These are phyloP conservation scores for Xylaria flabelliformis DNA, from an alignment of 495 filamentous ascomycete species.

Conservation along the genomic window DNA sequence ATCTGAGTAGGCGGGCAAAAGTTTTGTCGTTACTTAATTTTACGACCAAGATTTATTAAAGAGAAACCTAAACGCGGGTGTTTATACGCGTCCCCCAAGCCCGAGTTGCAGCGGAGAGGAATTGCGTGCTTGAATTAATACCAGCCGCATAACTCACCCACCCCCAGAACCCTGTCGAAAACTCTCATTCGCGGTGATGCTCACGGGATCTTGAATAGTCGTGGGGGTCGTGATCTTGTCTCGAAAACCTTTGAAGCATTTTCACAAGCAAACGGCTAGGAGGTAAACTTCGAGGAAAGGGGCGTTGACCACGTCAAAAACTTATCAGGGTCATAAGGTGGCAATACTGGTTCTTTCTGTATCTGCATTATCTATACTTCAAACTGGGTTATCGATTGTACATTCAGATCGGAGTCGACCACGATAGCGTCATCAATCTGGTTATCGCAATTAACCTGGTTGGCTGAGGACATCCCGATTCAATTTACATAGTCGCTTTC, in stretches of 20 bases:
- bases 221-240: slow-evolving; percentile 32
- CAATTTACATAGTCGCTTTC: not conserved
- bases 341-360: not conserved
- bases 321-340: slow-evolving; percentile 12
- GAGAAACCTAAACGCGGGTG: slow-evolving; percentile 19
- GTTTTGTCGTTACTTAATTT: slow-evolving; percentile 16
- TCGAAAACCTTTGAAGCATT: not conserved
- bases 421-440: not conserved
- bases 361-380: slow-evolving; percentile 7
- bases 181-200: slow-evolving; percentile 35
- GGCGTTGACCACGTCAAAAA: not conserved
- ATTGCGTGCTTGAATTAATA: slow-evolving; percentile 37
- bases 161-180: not conserved
- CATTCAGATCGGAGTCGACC: not conserved
- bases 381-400: not conserved
- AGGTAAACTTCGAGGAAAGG: not conserved
- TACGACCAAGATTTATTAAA: slow-evolving; percentile 5
- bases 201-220: slow-evolving; percentile 36
- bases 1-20: not conserved
- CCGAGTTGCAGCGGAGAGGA: slow-evolving; percentile 28
- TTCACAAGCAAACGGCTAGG: not conserved
- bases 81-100: slow-evolving; percentile 16
- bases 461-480: slow-evolving; percentile 12
- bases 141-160: slow-evolving; percentile 23
- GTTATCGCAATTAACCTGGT: slow-evolving; percentile 1